Percentiles rank a stretch among this genome's conserved stretches.
These are phyloP conservation scores for Hyparrhenia diplandra DNA, from an alignment of 176 grass and related monocot genomes.

Conservation along the genomic window DNA sequence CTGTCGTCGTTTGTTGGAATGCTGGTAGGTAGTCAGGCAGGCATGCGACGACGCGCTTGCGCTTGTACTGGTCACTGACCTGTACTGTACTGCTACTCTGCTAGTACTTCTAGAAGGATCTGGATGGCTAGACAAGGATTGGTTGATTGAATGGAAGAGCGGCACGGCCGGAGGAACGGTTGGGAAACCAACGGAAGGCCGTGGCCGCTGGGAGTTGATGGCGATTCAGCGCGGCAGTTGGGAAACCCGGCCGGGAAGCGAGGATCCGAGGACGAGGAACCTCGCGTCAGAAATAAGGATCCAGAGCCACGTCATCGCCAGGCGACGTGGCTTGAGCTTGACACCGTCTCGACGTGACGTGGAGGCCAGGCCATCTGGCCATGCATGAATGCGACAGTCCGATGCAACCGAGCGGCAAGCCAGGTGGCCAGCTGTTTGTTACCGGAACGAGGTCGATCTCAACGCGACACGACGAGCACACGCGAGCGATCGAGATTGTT, in stretches of 20 bases:
- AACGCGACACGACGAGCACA: background rate
- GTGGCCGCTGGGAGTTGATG: background rate
- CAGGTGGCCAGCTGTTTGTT: too few relatives aligned
- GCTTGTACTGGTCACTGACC: conserved; percentile 20
- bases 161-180: background rate
- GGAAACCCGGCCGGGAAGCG: background rate
- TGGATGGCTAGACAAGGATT: background rate
- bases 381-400: background rate
- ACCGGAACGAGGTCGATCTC: too few relatives aligned
- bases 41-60: too few relatives aligned
- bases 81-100: background rate
- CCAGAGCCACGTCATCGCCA: background rate
- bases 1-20: too few relatives aligned
- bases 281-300: background rate
- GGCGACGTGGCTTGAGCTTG: too few relatives aligned
- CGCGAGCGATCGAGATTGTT: background rate
- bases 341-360: background rate
- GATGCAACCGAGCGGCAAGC: background rate
- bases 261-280: background rate
- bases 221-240: conserved; percentile 3
- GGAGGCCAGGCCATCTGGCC: background rate
- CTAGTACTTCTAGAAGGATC: background rate
- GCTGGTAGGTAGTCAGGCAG: too few relatives aligned
- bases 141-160: conserved; percentile 11
- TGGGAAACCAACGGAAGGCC: conserved; percentile 5